Percentiles rank a stretch among this genome's conserved stretches.
Evolutionary conservation across 805 yeast genomes (phyloP).

Genomic region (Pichia californica): DNA sequence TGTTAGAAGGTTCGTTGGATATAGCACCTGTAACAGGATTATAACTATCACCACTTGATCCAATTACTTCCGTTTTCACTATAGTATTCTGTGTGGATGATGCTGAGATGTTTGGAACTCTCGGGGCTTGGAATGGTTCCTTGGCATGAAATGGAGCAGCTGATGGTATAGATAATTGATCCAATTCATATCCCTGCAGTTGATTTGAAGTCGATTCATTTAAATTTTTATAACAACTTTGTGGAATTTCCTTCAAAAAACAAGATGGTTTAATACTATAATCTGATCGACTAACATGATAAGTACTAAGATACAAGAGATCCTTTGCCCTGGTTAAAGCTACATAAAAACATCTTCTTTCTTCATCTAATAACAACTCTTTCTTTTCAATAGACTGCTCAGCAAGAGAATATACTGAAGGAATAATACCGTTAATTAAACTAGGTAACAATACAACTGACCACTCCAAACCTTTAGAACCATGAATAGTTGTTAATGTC

Average conservation of each 20-base stretch:
- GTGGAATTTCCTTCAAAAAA: constrained; percentile 4
- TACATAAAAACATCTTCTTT: constrained; percentile 79
- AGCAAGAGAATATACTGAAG: constrained; percentile 44
- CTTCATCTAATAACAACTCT: constrained; percentile 50
- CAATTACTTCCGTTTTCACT: too few relatives aligned
- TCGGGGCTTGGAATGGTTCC: too few relatives aligned
- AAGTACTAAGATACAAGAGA: constrained; percentile 21
- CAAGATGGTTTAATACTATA: not conserved
- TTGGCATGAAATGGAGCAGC: too few relatives aligned
- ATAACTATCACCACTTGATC: not conserved
- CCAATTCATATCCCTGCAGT: not conserved
- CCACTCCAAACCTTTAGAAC: constrained; percentile 95
- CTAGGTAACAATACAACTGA: constrained; percentile 83
- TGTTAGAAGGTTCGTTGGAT: not conserved
- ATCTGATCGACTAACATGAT: not conserved
- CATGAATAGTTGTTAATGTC: constrained; percentile 75
- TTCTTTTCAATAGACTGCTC: constrained; percentile 21
- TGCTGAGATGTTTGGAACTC: not conserved
- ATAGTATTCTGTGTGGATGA: too few relatives aligned
- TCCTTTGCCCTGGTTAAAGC: constrained; percentile 79
- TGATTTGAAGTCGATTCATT: not conserved
- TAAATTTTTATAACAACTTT: not conserved
- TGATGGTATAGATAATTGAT: not conserved
- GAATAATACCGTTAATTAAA: constrained; percentile 57
- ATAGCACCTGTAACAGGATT: constrained; percentile 12